Base-by-base conservation (phyloP, 1,284 basidiomycete species). In the Omphalotus olearius region DNA sequence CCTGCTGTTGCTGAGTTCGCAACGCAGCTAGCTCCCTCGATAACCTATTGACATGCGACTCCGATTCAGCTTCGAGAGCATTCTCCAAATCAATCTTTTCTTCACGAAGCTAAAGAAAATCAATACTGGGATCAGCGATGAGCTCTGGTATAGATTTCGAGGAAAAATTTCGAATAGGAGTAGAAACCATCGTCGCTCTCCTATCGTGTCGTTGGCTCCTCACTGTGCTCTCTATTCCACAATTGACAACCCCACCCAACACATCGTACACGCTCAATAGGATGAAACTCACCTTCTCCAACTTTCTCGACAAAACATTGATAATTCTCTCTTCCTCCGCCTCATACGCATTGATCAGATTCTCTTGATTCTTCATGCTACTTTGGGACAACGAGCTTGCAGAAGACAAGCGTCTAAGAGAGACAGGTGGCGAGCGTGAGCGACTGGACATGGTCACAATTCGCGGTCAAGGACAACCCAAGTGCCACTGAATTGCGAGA, bases 271-370 rank as follows among this genome's bases (percentile, higher is more conserved):
- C 49, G 51, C 44, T 28, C 52, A 52, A 2, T 25, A 23, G 25
- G 38, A 45, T 20, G 17, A 26, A 45, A 67, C 79, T 51, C 50
- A 87, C 89, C 82, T 85, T 77, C 69, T 91, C 88, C 51, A 90
- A 72, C 63, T 88, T 91, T 57, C 85, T 74, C 37, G 84, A 90
- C 53, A 90, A 70, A 9, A 86, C 74, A 59, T 91, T 91, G 55
- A 89, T 87, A 53, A 92, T 88, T 40, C 88, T 79, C 64, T 92
- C 89, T 66, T 92, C 89, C 67, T 92, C 89, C 4, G 88, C 90
- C 60, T 92, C 88, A 64, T 89, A 91, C 13, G 85, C 85, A 66
- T 91, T 89, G 61, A 91, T 90, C 62, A 91, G 74, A 50, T 80
- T 83, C 62, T 91, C 88, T 59, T 84, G 79, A 25, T 71, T 67